Conservation (phyloP, 768 basidiomycete species). For the Rhodotorula kratochvilovae region DNA sequence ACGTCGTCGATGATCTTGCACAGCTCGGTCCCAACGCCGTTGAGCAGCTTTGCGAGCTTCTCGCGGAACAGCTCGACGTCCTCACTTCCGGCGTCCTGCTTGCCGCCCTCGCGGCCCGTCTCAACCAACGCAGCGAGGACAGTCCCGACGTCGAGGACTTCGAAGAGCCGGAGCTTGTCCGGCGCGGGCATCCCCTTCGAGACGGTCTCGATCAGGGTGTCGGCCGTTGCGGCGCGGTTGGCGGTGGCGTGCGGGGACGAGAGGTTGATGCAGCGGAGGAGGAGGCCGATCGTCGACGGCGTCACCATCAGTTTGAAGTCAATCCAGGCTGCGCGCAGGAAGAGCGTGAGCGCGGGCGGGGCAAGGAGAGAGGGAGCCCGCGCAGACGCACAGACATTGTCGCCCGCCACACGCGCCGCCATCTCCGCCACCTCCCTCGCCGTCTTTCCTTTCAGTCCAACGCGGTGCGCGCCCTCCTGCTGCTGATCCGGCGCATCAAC, state of each 20-base stretch:
- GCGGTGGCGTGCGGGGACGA: constrained; percentile 55
- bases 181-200: constrained; percentile 89
- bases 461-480: constrained; percentile 51
- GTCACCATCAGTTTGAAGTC: constrained; percentile 96
- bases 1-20: constrained; percentile 76
- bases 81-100: constrained; percentile 61
- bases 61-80: constrained; percentile 85
- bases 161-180: constrained; percentile 76
- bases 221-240: constrained; percentile 75
- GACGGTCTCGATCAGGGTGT: constrained; percentile 76
- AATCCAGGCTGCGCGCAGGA: constrained; percentile 71
- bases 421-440: constrained; percentile 72
- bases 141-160: constrained; percentile 77
- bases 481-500: constrained; percentile 36
- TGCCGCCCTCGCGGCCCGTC: constrained; percentile 57
- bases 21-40: constrained; percentile 74
- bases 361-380: constrained; percentile 39
- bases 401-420: constrained; percentile 86
- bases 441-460: constrained; percentile 48
- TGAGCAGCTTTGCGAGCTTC: constrained; percentile 75
- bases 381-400: constrained; percentile 82
- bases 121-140: constrained; percentile 73
- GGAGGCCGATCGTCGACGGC: constrained; percentile 73
- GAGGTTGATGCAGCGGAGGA: constrained; percentile 77
- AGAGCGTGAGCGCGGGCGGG: constrained; percentile 6